Evolutionary conservation across 768 basidiomycete genomes (phyloP).

Genomic region (Heimioporus sp.): DNA sequence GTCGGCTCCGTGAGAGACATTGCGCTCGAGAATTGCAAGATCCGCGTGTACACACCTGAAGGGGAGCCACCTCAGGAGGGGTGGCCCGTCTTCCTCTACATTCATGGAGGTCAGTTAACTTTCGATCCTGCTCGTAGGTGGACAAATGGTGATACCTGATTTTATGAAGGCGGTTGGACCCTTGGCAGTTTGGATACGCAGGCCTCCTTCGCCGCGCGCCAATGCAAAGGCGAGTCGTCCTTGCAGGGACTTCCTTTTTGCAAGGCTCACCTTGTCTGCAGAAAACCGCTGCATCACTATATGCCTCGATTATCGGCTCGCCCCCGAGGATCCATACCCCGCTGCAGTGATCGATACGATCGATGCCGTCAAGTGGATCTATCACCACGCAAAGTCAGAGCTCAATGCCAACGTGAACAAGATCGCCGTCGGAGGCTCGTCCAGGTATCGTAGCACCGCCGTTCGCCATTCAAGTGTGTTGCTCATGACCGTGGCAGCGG

Average conservation of each 20-base stretch:
- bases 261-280: conserved; percentile 17
- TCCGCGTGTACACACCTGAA: conserved; percentile 65
- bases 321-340: conserved; percentile 69
- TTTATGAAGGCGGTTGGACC: conserved; percentile 64
- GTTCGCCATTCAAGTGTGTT: background rate
- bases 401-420: conserved; percentile 49
- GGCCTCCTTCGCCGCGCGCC: conserved; percentile 47
- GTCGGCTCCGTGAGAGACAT: conserved; percentile 55
- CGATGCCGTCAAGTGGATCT: conserved; percentile 64
- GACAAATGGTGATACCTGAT: background rate
- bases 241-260: background rate
- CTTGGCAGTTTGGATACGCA: conserved; percentile 61
- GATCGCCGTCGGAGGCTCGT: conserved; percentile 71
- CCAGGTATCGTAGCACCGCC: conserved; percentile 42
- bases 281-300: conserved; percentile 62
- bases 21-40: conserved; percentile 45
- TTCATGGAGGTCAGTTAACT: conserved; percentile 57
- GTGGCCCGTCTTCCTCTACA: conserved; percentile 71
- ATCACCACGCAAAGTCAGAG: conserved; percentile 41
- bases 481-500: conserved; percentile 41
- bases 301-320: conserved; percentile 69
- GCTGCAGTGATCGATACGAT: conserved; percentile 69
- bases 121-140: no score
- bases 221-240: conserved; percentile 18
- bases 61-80: conserved; percentile 47